Base-by-base conservation (phyloP, 768 basidiomycete species). In the Cyclocybe aegerita region DNA sequence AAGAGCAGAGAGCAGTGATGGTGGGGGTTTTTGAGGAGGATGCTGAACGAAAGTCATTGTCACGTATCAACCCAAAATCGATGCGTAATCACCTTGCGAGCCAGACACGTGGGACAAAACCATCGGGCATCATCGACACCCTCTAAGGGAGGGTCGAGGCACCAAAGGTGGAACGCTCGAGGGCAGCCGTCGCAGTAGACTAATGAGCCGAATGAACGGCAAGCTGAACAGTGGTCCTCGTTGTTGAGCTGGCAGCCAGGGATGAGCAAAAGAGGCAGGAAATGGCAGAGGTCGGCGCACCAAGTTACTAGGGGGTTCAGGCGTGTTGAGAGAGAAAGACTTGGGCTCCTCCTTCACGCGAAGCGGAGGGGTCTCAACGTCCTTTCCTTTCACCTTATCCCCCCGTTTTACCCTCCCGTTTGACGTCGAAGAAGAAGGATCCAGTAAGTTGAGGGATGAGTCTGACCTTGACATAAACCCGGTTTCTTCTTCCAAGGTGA, bases 151-250 rank as follows among this genome's bases (percentile, higher is more conserved):
- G 97, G 97, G 67, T 99, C 90, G 57, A 99, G 79, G 68, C 97
- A 99, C 81, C 89, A 86, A 53, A 98, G 84, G 70, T 99, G 97
- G 68, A 97, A 99, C 6, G 94, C 93, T 56, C 88, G 76, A 33
- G 96, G 92, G 66, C 97, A 99, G 14, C 95, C 94, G 67, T 98
- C 97, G 68, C 97, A 99, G 66, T 97, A 98, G 14, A 99, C 82
- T 53, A 98, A 78, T 39, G 88, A 82, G 42, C 96, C 96, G 57
- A 72, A 72, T 17, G 86, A 90, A 60, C 86, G 84, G 66, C 90
- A 93, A 12, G 90, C 81, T 54, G 89, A 91, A 63, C 90, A 93
- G 61, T 92, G 88, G 64, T 93, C 90, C 64, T 92, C 84, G 67
- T 92, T 91, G 60, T 72, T 73, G 46, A 78, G 64, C 77, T 81